Percentiles rank a stretch among this genome's conserved stretches.
These are phyloP conservation scores for Escovopsis sp. DNA, from an alignment of 2,329 filamentous ascomycete species.

Conservation along the genomic window DNA sequence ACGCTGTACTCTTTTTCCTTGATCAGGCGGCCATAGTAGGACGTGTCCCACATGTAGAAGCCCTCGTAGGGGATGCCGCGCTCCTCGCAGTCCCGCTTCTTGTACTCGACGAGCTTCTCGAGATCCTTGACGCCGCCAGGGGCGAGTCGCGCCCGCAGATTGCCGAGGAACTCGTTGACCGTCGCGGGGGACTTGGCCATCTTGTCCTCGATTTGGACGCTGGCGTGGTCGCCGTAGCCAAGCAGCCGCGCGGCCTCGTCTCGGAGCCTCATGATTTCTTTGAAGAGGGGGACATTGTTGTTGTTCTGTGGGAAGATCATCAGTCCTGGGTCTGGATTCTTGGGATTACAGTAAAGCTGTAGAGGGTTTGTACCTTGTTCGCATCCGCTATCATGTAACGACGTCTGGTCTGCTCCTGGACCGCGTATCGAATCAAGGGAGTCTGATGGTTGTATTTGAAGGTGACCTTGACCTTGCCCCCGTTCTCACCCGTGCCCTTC, in stretches of 20 bases:
- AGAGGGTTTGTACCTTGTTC: slow-evolving; percentile 44
- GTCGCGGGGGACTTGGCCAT: slow-evolving; percentile 67
- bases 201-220: slow-evolving; percentile 64
- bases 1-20: slow-evolving; percentile 68
- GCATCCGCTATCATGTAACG: slow-evolving; percentile 60
- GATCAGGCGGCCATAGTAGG: slow-evolving; percentile 68
- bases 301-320: slow-evolving; percentile 34
- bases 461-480: slow-evolving; percentile 57
- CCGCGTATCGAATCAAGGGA: slow-evolving; percentile 63
- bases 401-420: slow-evolving; percentile 51
- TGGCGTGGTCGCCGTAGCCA: slow-evolving; percentile 63
- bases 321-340: neutral
- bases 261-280: slow-evolving; percentile 56
- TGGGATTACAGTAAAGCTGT: neutral
- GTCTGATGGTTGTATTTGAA: slow-evolving; percentile 79
- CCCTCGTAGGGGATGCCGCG: slow-evolving; percentile 45
- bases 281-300: slow-evolving; percentile 57
- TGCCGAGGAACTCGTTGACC: slow-evolving; percentile 57
- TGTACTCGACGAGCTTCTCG: slow-evolving; percentile 53
- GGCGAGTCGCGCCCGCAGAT: slow-evolving; percentile 50
- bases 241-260: slow-evolving; percentile 65
- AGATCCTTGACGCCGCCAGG: slow-evolving; percentile 58
- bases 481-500: slow-evolving; percentile 56
- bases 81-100: slow-evolving; percentile 51
- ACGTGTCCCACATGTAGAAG: slow-evolving; percentile 72